These are phyloP conservation scores for Amanita phalloides DNA, from an alignment of 768 basidiomycete species.

Conservation along the genomic window DNA sequence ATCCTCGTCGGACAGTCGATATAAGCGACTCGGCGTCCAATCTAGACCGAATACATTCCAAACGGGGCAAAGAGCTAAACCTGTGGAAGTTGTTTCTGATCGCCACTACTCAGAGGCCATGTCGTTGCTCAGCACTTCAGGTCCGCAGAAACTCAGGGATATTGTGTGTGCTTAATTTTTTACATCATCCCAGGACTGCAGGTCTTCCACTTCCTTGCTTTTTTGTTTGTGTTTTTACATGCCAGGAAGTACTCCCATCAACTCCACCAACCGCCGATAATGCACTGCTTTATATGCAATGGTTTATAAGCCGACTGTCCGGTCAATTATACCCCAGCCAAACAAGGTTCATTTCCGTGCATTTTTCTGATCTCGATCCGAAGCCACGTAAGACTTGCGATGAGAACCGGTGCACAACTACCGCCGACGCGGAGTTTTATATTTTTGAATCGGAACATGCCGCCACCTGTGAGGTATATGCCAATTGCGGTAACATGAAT, in stretches of 20 bases:
- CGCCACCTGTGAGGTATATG: background rate
- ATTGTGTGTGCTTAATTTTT: too few relatives aligned
- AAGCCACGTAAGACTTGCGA: background rate
- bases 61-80: background rate
- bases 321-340: background rate
- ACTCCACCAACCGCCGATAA: background rate
- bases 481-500: background rate
- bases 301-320: background rate
- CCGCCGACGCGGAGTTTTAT: background rate
- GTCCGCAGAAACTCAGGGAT: background rate
- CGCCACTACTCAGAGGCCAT: background rate
- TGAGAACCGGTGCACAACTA: background rate
- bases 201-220: too few relatives aligned
- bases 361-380: background rate
- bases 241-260: background rate
- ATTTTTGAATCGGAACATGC: background rate
- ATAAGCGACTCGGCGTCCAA: slow-evolving; percentile 25
- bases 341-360: background rate
- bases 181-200: too few relatives aligned
- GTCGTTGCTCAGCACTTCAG: background rate
- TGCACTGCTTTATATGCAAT: background rate
- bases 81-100: background rate
- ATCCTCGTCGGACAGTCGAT: slow-evolving; percentile 29
- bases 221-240: too few relatives aligned
- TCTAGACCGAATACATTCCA: slow-evolving; percentile 16